phyloP scores from a whole-genome alignment of 2,329 filamentous ascomycete genomes.

The Fusarium paranaense region DNA sequence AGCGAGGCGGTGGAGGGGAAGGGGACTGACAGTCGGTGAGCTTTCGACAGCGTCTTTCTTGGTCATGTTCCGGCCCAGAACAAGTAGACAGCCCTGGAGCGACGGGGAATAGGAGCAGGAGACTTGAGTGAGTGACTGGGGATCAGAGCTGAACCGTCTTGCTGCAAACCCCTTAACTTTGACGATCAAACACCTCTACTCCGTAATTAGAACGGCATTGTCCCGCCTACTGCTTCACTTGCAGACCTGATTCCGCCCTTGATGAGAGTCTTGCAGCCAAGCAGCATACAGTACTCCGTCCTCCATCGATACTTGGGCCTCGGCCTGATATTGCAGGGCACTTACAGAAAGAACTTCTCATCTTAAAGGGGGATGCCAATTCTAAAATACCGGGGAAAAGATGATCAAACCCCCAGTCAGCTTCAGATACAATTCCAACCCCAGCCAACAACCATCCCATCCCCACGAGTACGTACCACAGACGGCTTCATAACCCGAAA shows the following conservation, averaged over 20 bases:
- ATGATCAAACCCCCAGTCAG: slow-evolving; percentile 8
- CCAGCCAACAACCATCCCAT: slow-evolving; percentile 3
- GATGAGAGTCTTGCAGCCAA: neutral
- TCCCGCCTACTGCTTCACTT: slow-evolving; percentile 4
- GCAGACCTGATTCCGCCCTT: neutral
- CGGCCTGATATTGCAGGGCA: neutral
- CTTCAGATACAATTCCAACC: slow-evolving; percentile 11
- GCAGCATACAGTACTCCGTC: neutral
- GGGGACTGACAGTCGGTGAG: slow-evolving; percentile 11
- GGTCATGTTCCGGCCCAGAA: neutral
- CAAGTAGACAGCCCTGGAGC: neutral
- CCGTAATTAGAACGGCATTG: slow-evolving; percentile 30
- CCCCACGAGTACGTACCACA: slow-evolving; percentile 18
- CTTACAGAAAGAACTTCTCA: slow-evolving; percentile 4
- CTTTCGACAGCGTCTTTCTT: neutral
- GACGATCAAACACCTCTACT: slow-evolving; percentile 32
- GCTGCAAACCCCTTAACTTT: slow-evolving; percentile 35
- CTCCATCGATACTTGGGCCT: neutral
- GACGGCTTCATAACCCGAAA: slow-evolving; percentile 18
- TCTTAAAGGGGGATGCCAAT: slow-evolving; percentile 31
- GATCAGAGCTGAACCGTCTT: slow-evolving; percentile 13
- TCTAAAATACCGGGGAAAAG: slow-evolving; percentile 34
- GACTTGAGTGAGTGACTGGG: neutral
- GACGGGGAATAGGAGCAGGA: neutral
- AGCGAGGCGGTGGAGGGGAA: slow-evolving; percentile 7